phyloP scores from a whole-genome alignment of 1,284 basidiomycete genomes.

The Rhodotorula sp. region DNA sequence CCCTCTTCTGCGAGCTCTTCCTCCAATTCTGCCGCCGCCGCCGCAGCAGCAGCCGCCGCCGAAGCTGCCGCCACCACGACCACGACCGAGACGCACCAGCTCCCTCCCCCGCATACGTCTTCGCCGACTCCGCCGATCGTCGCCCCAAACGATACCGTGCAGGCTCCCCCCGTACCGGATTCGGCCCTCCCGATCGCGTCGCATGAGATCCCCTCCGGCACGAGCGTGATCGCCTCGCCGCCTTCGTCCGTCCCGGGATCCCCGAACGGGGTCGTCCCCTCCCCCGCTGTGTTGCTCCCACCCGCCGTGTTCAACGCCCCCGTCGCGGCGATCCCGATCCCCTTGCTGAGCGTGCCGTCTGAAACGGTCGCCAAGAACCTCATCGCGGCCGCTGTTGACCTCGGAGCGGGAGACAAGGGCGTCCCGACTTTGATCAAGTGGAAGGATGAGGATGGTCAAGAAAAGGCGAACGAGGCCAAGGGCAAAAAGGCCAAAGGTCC shows the following conservation, averaged over 20 bases:
- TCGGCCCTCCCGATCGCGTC: slow-evolving; percentile 26
- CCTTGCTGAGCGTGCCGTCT: slow-evolving; percentile 38
- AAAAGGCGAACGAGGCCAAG: slow-evolving; percentile 56
- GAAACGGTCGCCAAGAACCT: slow-evolving; percentile 42
- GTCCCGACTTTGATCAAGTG: slow-evolving; percentile 47
- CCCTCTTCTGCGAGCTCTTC: slow-evolving; percentile 3
- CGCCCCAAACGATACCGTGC: slow-evolving; percentile 32
- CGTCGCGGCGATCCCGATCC: slow-evolving; percentile 41
- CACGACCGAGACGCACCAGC: slow-evolving; percentile 17
- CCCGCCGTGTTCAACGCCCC: slow-evolving; percentile 41
- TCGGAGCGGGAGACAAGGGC: slow-evolving; percentile 45
- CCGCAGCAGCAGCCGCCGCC: background rate
- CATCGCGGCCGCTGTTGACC: slow-evolving; percentile 45
- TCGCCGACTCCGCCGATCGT: slow-evolving; percentile 24
- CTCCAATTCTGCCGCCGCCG: background rate
- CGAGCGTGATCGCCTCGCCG: slow-evolving; percentile 32
- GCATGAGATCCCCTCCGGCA: slow-evolving; percentile 37
- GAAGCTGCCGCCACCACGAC: background rate
- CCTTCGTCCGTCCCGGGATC: slow-evolving; percentile 11
- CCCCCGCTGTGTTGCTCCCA: slow-evolving; percentile 39
- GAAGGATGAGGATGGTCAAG: slow-evolving; percentile 44
- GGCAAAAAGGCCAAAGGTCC: slow-evolving; percentile 31
- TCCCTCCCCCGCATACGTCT: slow-evolving; percentile 29
- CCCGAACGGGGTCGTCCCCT: slow-evolving; percentile 13
- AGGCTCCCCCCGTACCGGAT: slow-evolving; percentile 29